Evolutionary conservation across 2,329 filamentous ascomycete genomes (phyloP).

Genomic region (Pyrenochaeta sp.): DNA sequence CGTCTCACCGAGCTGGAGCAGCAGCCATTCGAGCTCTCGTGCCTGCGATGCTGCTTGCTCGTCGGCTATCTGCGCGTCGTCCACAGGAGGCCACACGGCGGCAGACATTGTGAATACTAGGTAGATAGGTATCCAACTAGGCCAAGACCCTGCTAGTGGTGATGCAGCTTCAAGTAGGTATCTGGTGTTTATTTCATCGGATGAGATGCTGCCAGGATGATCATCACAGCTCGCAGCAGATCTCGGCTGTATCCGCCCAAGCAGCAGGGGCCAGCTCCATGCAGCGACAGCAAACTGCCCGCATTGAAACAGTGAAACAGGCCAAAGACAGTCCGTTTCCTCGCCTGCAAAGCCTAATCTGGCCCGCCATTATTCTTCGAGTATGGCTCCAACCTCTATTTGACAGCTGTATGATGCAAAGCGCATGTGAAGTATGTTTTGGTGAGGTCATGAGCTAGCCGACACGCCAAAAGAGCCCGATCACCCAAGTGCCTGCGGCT

Average conservation of each 20-base stretch:
- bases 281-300: slow-evolving; percentile 3
- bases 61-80: slow-evolving; percentile 57
- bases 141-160: no score
- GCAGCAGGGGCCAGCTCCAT: not conserved
- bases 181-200: slow-evolving; percentile 1
- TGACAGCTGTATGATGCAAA: slow-evolving; percentile 24
- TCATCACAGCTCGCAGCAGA: slow-evolving; percentile 9
- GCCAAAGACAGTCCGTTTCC: not conserved
- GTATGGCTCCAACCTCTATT: slow-evolving; percentile 8
- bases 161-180: slow-evolving; percentile 4
- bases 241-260: slow-evolving; percentile 22
- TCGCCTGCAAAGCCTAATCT: not conserved
- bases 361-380: slow-evolving; percentile 6
- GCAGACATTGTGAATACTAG: slow-evolving; percentile 60
- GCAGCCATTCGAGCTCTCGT: slow-evolving; percentile 69
- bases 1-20: slow-evolving; percentile 67
- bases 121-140: no score
- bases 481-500: slow-evolving; percentile 9
- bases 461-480: slow-evolving; percentile 1
- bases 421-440: slow-evolving; percentile 7
- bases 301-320: slow-evolving; percentile 2
- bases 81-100: slow-evolving; percentile 66
- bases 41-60: slow-evolving; percentile 63
- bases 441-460: slow-evolving; percentile 21
- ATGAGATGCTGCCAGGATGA: slow-evolving; percentile 10